Base-by-base conservation (phyloP, 306 rosid species). In the Castanopsis chinensis region DNA sequence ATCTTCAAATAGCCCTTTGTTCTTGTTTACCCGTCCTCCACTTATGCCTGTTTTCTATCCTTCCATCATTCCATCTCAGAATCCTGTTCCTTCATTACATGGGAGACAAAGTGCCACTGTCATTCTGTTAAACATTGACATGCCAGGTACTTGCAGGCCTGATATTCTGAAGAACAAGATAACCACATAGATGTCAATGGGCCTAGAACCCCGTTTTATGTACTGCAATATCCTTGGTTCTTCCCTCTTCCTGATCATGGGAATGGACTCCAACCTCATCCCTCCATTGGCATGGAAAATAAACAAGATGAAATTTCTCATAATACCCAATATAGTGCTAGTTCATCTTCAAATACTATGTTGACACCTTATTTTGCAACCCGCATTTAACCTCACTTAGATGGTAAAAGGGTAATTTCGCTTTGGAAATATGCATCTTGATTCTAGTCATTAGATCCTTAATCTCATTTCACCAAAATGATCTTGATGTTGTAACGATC, bases 151-250 rank as follows among this genome's bases (percentile, higher is more conserved):
- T 81, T 82, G 88, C 43, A 79, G 59, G 74, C 72, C 87, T 30
- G 89, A 81, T 58, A 79, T 86, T 71, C 69, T 72, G 81, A 57
- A 77, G 87, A 84, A 80, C 88, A 84, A 78, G 90, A 85, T 21
- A 85, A 73, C 78, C 73, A 21, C 74, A 28, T 37, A 58, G 86
- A 74, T 54, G 84, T 75, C 69, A 76, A 78, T 51, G 86, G 72
- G 78, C 63, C 82, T 6, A 89, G 83, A 81, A 80, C 84, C 56
- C 96, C 97, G 4, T 73, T 51, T 51, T 92, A 87, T 78, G 74
- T 92, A 72, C 63, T 91, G 45, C 99, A 92, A 4, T 89, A 81
- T 82, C 94, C 98, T 77, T 96, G 94, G 98, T 60, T 88, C 80
- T 83, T 89, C 75, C 93, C 98, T 54, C 87, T 74, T 77, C 87